Percentiles rank a stretch among this genome's conserved stretches.
phyloP scores from a whole-genome alignment of 768 basidiomycete species.

The Panellus pusillus region DNA sequence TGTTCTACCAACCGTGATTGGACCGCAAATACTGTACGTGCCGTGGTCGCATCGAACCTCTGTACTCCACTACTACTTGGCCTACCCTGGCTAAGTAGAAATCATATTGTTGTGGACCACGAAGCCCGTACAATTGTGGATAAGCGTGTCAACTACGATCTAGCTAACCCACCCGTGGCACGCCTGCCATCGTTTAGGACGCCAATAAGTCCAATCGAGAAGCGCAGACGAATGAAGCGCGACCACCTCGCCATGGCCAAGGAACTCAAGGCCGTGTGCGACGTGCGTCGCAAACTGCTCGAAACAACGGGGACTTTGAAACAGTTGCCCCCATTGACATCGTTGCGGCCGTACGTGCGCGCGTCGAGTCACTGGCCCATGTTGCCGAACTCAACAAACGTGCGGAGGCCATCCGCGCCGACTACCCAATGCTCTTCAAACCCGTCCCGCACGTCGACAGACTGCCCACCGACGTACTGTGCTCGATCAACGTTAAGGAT shows the following conservation, averaged over 20 bases:
- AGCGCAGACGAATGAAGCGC: background rate
- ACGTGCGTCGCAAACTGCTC: background rate
- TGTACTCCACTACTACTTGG: background rate
- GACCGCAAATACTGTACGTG: background rate
- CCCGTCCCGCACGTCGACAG: slow-evolving; percentile 20
- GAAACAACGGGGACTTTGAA: background rate
- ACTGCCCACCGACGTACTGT: slow-evolving; percentile 22
- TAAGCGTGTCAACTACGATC: slow-evolving; percentile 10
- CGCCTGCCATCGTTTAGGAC: background rate
- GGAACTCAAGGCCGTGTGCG: background rate
- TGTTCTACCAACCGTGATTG: background rate
- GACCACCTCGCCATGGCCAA: background rate
- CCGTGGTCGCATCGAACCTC: background rate
- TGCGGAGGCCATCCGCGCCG: background rate
- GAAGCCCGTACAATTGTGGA: background rate
- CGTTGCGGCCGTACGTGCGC: background rate
- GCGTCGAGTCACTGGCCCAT: background rate
- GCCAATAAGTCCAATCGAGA: background rate
- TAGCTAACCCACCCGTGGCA: slow-evolving; percentile 6
- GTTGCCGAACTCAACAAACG: background rate
- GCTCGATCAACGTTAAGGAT: slow-evolving; percentile 22
- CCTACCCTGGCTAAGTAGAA: background rate
- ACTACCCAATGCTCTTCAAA: slow-evolving; percentile 22
- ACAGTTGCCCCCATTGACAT: background rate
- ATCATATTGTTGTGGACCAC: background rate